These are phyloP conservation scores for Plectosphaerella plurivora DNA, from an alignment of 2,329 filamentous ascomycete genomes.

Conservation along the genomic window DNA sequence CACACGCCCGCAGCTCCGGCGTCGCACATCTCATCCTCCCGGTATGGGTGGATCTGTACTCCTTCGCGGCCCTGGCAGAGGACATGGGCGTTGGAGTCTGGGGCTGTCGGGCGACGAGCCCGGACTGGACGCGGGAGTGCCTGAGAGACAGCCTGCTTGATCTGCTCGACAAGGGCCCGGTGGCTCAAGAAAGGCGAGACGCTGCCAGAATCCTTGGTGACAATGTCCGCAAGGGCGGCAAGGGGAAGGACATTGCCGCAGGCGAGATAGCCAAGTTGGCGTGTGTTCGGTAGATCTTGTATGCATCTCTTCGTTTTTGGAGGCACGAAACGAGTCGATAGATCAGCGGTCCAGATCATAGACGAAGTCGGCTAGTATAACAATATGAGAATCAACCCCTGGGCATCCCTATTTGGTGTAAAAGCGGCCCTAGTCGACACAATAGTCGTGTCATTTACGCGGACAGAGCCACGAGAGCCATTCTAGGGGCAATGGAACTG, in stretches of 20 bases:
- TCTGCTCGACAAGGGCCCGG: background rate
- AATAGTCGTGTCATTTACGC: too few species aligned
- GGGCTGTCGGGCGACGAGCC: background rate
- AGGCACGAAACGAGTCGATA: too few species aligned
- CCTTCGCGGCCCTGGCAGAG: conserved; percentile 37
- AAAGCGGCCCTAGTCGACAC: too few species aligned
- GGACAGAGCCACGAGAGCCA: too few species aligned
- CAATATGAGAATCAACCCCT: too few species aligned
- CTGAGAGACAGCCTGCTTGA: background rate
- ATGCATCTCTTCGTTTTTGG: too few species aligned
- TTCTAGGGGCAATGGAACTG: too few species aligned
- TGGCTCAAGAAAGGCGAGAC: background rate
- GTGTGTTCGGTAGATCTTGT: too few species aligned
- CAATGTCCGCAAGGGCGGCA: background rate
- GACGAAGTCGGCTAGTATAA: too few species aligned
- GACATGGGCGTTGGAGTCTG: conserved; percentile 28
- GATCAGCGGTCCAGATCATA: too few species aligned
- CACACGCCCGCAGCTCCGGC: conserved; percentile 28
- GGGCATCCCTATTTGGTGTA: too few species aligned
- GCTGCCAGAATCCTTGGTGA: background rate
- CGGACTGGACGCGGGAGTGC: background rate
- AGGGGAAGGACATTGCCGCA: background rate
- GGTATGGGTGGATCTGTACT: conserved; percentile 40
- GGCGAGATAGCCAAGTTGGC: background rate
- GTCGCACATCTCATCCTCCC: conserved; percentile 41